These are phyloP conservation scores for Myochromella boudieri DNA, from an alignment of 768 basidiomycete genomes.

Conservation along the genomic window DNA sequence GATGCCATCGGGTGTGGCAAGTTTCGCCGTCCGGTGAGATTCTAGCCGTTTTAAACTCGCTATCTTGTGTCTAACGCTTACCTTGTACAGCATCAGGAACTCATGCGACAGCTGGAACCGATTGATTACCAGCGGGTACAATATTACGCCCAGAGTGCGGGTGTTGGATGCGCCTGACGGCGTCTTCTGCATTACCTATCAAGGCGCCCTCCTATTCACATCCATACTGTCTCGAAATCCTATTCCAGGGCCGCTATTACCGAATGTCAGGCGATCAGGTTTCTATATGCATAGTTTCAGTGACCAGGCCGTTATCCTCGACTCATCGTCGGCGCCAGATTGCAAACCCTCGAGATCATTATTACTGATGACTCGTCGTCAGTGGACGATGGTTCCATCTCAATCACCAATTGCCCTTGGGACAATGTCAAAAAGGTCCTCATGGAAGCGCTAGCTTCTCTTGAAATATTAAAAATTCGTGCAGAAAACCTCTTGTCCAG, in stretches of 20 bases:
- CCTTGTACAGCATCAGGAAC: no score
- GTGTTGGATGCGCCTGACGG: not conserved
- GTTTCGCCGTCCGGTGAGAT: no score
- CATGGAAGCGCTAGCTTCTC: not conserved
- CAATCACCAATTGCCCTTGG: not conserved
- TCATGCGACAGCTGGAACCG: not conserved
- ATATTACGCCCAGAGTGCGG: not conserved
- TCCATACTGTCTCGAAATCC: not conserved
- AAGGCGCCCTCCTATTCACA: not conserved
- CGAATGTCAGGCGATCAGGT: not conserved
- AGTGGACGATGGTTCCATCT: not conserved
- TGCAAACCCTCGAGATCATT: not conserved
- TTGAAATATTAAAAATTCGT: not conserved
- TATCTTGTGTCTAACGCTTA: no score
- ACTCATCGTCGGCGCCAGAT: not conserved
- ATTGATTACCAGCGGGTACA: not conserved
- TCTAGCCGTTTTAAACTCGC: no score
- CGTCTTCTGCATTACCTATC: no score
- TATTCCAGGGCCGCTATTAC: not conserved
- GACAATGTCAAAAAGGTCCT: not conserved
- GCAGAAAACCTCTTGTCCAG: no score
- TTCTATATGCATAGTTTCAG: not conserved
- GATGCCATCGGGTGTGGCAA: not conserved
- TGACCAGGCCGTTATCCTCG: not conserved
- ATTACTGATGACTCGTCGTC: not conserved